These are phyloP conservation scores for Chalciporus piperatus DNA, from an alignment of 768 basidiomycete genomes.

Conservation along the genomic window DNA sequence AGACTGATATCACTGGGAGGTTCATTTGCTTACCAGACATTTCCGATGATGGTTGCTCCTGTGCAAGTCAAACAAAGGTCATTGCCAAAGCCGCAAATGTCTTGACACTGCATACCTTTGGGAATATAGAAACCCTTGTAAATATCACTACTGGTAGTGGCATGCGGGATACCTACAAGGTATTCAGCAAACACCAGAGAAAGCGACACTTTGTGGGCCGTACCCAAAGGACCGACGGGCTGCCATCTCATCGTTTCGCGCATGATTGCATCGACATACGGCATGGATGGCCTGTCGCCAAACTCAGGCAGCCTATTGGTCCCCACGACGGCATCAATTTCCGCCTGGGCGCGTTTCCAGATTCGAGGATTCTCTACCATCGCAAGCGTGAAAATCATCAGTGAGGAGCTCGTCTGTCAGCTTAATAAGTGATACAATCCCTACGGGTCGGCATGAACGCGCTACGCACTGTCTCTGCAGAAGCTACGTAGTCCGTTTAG, in stretches of 20 bases:
- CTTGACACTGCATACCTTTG: conserved; percentile 3
- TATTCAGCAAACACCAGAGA: too few relatives aligned
- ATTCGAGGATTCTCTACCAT: conserved; percentile 19
- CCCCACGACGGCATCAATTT: too few relatives aligned
- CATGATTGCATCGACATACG: too few relatives aligned
- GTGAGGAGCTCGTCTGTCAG: conserved; percentile 4
- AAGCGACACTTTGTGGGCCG: neutral
- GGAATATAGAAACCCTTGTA: conserved; percentile 20
- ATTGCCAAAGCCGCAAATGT: neutral
- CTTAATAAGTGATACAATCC: neutral
- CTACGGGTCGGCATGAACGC: too few relatives aligned
- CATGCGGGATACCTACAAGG: conserved; percentile 9
- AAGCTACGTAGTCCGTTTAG: neutral
- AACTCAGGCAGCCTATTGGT: too few relatives aligned
- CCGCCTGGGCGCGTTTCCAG: conserved; percentile 16
- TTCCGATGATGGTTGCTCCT: conserved; percentile 7
- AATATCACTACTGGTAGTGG: conserved; percentile 6
- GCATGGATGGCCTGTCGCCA: too few relatives aligned
- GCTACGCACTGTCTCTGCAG: conserved; percentile 10
- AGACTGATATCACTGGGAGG: conserved; percentile 5
- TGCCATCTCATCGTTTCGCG: too few relatives aligned
- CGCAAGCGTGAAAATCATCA: conserved; percentile 14
- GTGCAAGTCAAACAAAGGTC: neutral
- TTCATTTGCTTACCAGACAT: conserved; percentile 11
- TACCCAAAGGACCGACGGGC: conserved; percentile 14